Evolutionary conservation across 352 stramenopile genomes (phyloP), one percentile per base, ranked within the genome.

Genomic region (Pythium sukuiense): DNA sequence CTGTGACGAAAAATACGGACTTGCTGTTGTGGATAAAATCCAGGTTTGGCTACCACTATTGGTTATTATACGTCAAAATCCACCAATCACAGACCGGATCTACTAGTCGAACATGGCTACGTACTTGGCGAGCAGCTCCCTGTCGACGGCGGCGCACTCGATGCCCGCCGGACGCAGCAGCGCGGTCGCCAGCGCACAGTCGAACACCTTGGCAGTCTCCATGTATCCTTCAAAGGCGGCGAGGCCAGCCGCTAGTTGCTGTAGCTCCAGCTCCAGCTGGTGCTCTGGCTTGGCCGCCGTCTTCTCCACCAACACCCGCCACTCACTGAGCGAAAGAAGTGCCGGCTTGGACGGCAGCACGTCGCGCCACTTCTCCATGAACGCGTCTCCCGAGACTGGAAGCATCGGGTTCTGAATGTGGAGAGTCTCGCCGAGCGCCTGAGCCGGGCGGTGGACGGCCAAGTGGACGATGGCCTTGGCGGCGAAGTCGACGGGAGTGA

Each of bases 401-500:
- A 62, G 65, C 11, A 68, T 65, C 0, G 77, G 67, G 72, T 89
- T 92, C 67, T 92, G 83, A 57, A 92, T 89, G 72, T 90, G 83
- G 55, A 92, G 72, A 57, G 83, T 88, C 67, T 88, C 77, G 6
- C 84, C 84, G 1, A 92, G 69, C 24, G 79, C 70, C 26, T 82
- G 76, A 26, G 72, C 75, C 6, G 84, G 82, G 55, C 76, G 77
- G 26, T 85, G 61, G 30, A 73, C 82, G n/a, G 77, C 69, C 41
- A 97, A 82, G 63, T 94, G 77, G 37, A 95, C 80, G 33, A 98
- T 89, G 32, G 90, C 84, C 35, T 80, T 83, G 20, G 90, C 88
- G 9, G 92, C 92, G 71, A 97, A 97, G 72, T 98, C 88, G 35
- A 97, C 89, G 1, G 92, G 90, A n/a, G 92, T 98, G 74, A 96